These are phyloP conservation scores for Rhynchospora tenuis DNA, from an alignment of 176 grass and related monocot genomes.

Conservation along the genomic window DNA sequence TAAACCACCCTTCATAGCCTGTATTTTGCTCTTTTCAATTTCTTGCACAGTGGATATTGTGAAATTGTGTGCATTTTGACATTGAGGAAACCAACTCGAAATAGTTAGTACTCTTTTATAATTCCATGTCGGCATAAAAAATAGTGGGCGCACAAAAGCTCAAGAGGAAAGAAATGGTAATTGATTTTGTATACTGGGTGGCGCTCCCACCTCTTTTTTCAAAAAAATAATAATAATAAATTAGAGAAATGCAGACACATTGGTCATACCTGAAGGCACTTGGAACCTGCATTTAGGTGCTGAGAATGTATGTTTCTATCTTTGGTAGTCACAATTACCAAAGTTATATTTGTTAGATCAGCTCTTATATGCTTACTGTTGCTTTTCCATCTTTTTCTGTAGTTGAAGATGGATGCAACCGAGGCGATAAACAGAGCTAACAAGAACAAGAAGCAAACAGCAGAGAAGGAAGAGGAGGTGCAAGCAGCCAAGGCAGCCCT, in stretches of 20 bases:
- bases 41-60: neutral
- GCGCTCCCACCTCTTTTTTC: too few relatives aligned
- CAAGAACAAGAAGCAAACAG: slow-evolving; percentile 56
- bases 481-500: slow-evolving; percentile 76
- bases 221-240: too few relatives aligned
- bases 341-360: too few relatives aligned
- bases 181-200: neutral
- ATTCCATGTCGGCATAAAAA: too few relatives aligned
- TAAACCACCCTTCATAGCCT: slow-evolving; percentile 15
- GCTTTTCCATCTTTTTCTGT: neutral
- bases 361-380: neutral
- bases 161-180: neutral
- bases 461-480: slow-evolving; percentile 67
- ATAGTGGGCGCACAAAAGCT: neutral
- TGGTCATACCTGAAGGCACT: neutral
- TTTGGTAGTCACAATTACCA: neutral
- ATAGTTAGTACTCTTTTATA: too few relatives aligned
- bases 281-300: neutral
- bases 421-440: slow-evolving; percentile 74
- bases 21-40: neutral
- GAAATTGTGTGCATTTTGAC: neutral
- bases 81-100: too few relatives aligned
- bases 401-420: slow-evolving; percentile 58
- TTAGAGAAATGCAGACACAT: neutral
- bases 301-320: neutral